phyloP scores from a whole-genome alignment of 2,329 filamentous ascomycete species.

The Pyrenochaeta sp. region DNA sequence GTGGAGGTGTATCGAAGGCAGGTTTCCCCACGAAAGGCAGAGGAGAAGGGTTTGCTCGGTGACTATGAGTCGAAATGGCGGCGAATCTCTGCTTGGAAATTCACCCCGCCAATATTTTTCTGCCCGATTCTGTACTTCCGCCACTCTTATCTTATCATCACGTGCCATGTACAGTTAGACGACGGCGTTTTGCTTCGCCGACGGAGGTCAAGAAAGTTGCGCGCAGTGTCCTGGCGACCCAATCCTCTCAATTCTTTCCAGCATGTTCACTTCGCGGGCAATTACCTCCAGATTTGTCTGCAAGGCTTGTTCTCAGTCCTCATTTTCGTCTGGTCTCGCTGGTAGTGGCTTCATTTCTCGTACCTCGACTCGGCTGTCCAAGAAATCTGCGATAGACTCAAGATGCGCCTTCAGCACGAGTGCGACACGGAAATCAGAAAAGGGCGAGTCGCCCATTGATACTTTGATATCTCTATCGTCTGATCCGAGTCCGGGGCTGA shows the following conservation, averaged over 20 bases:
- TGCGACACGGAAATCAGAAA: conserved; percentile 16
- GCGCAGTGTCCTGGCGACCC: conserved; percentile 2
- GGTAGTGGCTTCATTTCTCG: conserved; percentile 13
- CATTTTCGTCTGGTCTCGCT: conserved; percentile 11
- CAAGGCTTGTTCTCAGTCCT: conserved; percentile 25
- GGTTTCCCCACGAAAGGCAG: no score
- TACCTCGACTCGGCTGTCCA: conserved; percentile 6
- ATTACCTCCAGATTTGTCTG: conserved; percentile 32
- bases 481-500: no score
- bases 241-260: conserved; percentile 4
- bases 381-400: conserved; percentile 7
- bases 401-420: conserved; percentile 32
- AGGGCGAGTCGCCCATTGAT: conserved; percentile 14
- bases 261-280: conserved; percentile 33
- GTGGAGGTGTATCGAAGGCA: conserved; percentile 7
- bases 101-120: conserved; percentile 40
- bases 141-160: conserved; percentile 35
- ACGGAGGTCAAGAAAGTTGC: conserved; percentile 15
- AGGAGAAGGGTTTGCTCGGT: no score
- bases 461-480: no score
- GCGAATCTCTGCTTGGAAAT: conserved; percentile 40
- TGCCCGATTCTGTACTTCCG: conserved; percentile 20
- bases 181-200: conserved; percentile 10
- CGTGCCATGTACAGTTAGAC: conserved; percentile 21
- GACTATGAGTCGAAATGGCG: conserved; percentile 23